phyloP scores from a whole-genome alignment of 2,329 filamentous ascomycete genomes.

The Kalmusia sp. region DNA sequence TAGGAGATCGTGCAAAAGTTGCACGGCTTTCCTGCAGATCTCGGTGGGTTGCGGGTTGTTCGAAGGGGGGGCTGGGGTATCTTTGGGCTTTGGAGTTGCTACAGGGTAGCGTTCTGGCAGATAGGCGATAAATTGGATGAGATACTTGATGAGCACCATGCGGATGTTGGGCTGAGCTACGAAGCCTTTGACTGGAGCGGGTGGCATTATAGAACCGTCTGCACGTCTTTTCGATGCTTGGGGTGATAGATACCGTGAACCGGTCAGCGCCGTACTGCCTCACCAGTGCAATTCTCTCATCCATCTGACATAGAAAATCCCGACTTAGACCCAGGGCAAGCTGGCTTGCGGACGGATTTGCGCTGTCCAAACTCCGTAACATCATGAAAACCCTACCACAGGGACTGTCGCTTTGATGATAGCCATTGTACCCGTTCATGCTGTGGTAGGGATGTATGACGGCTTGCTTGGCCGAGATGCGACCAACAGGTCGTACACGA shows the following conservation, averaged over 20 bases:
- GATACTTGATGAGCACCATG: constrained; percentile 87
- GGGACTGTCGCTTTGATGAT: too few species aligned
- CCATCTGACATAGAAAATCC: too few species aligned
- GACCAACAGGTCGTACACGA: too few species aligned
- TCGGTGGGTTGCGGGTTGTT: constrained; percentile 68
- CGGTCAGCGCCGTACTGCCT: constrained; percentile 46
- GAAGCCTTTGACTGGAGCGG: constrained; percentile 56
- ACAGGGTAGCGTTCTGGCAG: constrained; percentile 85
- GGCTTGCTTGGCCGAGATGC: too few species aligned
- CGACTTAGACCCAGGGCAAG: constrained; percentile 88
- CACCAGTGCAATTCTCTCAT: constrained; percentile 81
- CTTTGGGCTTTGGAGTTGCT: constrained; percentile 54
- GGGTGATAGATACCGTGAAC: constrained; percentile 73
- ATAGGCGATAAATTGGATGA: constrained; percentile 93
- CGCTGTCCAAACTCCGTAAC: too few species aligned
- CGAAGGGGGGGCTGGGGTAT: constrained; percentile 35
- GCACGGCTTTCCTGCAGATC: constrained; percentile 83
- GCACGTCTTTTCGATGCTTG: constrained; percentile 74
- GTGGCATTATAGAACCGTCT: constrained; percentile 66
- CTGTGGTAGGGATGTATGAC: too few species aligned
- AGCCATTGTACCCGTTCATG: too few species aligned
- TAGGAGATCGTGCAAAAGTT: constrained; percentile 81
- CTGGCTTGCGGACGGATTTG: too few species aligned
- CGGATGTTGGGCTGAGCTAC: constrained; percentile 64
- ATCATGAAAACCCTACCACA: too few species aligned